Base-by-base conservation (phyloP, 257 asterid genomes). In the Nicotiana attenuata region DNA sequence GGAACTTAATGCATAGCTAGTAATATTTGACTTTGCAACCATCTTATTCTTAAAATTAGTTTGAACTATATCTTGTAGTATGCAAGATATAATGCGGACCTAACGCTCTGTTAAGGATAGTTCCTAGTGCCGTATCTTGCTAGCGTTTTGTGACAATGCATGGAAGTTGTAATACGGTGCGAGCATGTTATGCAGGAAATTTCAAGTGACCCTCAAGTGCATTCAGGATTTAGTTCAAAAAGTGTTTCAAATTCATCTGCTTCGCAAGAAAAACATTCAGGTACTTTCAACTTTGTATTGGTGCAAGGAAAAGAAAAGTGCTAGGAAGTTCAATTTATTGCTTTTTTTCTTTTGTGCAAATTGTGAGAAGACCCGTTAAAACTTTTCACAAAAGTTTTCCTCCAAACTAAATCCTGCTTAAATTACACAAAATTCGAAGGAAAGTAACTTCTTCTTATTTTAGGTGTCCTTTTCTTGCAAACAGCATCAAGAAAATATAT, bases 121-220 rank as follows among this genome's bases (percentile, higher is more conserved):
- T 35, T 67, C 47, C 47, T 65, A 65, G 47, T 65, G 4, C 7
- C n/a, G n/a, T 81, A 66, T 26, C 20, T 19, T 22, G 31, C 16
- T 65, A 64, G 4, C 14, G 24, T 24, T 78, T 78, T 68, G 77
- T 60, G 79, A 80, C 3, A 41, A 55, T 14, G 78, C 16, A 10
- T 52, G 65, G 31, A 65, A 65, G 47, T 53, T 45, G 16, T 47
- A 69, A 64, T 56, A 65, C 19, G 26, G 28, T 82, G 60, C 41
- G 22, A 67, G 50, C 55, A 35, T 65, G 31, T 57, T 64, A 11
- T 41, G 84, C 90, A 88, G 90, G 90, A 64, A 56, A 65, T 75
- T 52, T 86, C 65, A 84, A 91, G 92, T 31, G 86, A 84, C 22
- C 89, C 91, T 3, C 81, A 82, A 15, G 52, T 81, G 29, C 83